Conservation (phyloP, 1,284 basidiomycete species). For the Apiotrichum domesticum region DNA sequence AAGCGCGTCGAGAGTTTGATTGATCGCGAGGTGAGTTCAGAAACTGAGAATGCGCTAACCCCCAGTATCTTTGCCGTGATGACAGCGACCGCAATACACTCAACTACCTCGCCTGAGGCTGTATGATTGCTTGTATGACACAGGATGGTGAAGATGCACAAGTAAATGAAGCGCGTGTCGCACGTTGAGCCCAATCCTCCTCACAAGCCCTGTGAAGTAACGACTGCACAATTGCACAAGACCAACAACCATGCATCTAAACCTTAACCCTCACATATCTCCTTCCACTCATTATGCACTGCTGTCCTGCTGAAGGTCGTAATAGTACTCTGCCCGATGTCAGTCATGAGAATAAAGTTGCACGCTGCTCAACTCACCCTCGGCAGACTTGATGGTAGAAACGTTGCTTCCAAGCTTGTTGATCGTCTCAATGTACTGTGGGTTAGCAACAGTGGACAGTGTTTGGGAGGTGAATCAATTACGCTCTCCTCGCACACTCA, state of each 20-base stretch:
- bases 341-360: background rate
- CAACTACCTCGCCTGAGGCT: constrained; percentile 63
- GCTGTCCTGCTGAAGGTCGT: constrained; percentile 1
- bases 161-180: too few relatives aligned
- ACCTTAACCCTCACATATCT: too few relatives aligned
- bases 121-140: too few relatives aligned
- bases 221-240: too few relatives aligned
- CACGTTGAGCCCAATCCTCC: too few relatives aligned
- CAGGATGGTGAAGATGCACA: too few relatives aligned
- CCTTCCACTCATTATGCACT: too few relatives aligned
- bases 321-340: background rate
- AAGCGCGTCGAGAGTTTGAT: constrained; percentile 72
- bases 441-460: background rate
- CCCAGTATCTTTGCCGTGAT: constrained; percentile 57
- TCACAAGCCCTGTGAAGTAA: too few relatives aligned
- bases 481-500: background rate
- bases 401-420: background rate
- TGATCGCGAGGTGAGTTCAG: constrained; percentile 60
- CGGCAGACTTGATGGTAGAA: background rate
- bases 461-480: too few relatives aligned
- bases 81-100: constrained; percentile 64
- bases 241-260: too few relatives aligned
- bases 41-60: constrained; percentile 52
- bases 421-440: background rate
- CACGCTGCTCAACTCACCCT: background rate